Conservation (phyloP, 345 rosid genomes). For the Theobroma cacao region DNA sequence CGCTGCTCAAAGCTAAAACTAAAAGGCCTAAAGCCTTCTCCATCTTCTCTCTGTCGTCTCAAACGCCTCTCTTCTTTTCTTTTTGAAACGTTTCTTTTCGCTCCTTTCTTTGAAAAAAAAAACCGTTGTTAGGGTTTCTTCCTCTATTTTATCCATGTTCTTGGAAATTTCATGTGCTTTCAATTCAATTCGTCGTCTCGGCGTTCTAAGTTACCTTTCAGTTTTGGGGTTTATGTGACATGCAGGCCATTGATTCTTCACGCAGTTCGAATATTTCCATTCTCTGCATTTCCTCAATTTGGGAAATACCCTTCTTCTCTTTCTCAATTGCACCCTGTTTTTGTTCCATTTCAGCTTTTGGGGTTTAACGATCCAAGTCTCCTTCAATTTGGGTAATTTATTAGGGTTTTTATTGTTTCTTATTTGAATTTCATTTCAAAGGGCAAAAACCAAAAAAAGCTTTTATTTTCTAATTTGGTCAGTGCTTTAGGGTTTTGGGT, state of each 20-base stretch:
- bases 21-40: background rate
- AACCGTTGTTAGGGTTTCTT: conserved; percentile 15
- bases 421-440: background rate
- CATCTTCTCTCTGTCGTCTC: background rate
- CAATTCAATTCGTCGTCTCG: background rate
- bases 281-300: conserved; percentile 18
- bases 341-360: background rate
- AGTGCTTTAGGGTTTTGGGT: conserved; percentile 6
- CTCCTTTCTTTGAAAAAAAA: background rate
- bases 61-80: background rate
- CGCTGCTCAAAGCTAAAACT: background rate
- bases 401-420: background rate
- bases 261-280: background rate
- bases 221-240: conserved; percentile 10
- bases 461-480: background rate
- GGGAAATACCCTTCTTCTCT: background rate
- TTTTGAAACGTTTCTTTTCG: conserved; percentile 8
- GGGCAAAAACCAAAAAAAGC: background rate
- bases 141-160: too few relatives aligned
- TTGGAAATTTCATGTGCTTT: background rate
- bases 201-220: background rate
- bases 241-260: background rate
- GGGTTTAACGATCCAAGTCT: conserved; percentile 20
- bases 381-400: conserved; percentile 8
- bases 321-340: background rate